Evolutionary conservation across 495 filamentous ascomycete species (phyloP).

Genomic region (Talaromyces borbonicus): DNA sequence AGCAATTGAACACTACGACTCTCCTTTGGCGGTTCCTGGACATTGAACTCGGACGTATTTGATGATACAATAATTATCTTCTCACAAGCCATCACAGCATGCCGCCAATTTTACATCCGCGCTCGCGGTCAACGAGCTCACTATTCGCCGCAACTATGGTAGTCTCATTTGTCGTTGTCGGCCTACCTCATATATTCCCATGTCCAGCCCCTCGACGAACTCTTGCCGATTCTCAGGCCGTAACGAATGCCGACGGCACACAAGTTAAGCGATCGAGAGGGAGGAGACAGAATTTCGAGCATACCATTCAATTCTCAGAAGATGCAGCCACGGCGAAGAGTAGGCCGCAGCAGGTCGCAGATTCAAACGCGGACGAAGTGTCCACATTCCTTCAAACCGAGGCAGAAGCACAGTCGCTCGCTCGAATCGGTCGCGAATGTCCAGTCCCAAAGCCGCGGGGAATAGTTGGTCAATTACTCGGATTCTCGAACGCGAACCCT

Average conservation of each 20-base stretch:
- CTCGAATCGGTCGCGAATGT: conserved; percentile 43
- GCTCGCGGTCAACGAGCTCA: conserved; percentile 79
- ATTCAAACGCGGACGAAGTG: conserved; percentile 26
- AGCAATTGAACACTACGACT: no score
- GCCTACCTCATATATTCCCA: conserved; percentile 81
- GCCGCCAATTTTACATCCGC: conserved; percentile 87
- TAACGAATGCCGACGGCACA: conserved; percentile 38
- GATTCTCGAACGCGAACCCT: conserved; percentile 49
- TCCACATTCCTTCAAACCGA: conserved; percentile 37
- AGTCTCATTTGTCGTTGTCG: conserved; percentile 86
- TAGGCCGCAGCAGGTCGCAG: conserved; percentile 12
- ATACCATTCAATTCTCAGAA: conserved; percentile 12
- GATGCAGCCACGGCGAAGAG: conserved; percentile 11
- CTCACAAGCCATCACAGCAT: conserved; percentile 33
- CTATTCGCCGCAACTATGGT: conserved; percentile 92
- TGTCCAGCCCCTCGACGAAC: conserved; percentile 76
- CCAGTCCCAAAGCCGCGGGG: conserved; percentile 79
- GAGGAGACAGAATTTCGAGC: conserved; percentile 19
- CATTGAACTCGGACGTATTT: no score
- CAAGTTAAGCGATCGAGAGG: conserved; percentile 26
- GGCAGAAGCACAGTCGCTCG: conserved; percentile 31
- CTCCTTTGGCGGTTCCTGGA: no score
- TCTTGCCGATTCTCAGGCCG: conserved; percentile 58
- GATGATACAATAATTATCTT: no score
- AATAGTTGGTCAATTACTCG: conserved; percentile 62